Conservation (phyloP, 192 early-diverging fungal species). For the Phycomyces blakesleeanus region DNA sequence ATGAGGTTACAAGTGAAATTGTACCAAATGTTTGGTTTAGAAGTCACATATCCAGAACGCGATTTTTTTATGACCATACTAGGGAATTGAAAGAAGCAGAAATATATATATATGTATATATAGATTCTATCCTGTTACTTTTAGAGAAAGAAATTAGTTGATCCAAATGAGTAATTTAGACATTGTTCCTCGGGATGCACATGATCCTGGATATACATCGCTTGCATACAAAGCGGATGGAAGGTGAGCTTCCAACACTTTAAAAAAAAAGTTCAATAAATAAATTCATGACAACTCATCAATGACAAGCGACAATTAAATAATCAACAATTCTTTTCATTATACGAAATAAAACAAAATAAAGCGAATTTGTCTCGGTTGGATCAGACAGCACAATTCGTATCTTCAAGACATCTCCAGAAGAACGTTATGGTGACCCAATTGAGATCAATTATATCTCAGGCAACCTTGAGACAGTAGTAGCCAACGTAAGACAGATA, state of each 20-base stretch:
- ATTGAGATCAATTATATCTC: not conserved
- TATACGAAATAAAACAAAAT: not conserved
- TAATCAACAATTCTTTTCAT: not conserved
- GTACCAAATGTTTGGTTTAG: too few relatives aligned
- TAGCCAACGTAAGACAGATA: not conserved
- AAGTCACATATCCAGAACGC: too few relatives aligned
- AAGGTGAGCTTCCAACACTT: not conserved
- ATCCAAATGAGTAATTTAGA: not conserved
- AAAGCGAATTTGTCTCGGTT: not conserved
- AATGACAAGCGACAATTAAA: too few relatives aligned
- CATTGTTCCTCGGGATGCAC: not conserved
- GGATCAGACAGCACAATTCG: not conserved
- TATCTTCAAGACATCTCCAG: not conserved
- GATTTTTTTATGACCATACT: too few relatives aligned
- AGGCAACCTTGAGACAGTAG: not conserved
- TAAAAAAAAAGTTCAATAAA: too few relatives aligned
- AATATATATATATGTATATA: too few relatives aligned
- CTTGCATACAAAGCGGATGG: not conserved
- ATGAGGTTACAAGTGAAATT: too few relatives aligned
- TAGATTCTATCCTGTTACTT: too few relatives aligned
- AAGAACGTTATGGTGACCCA: not conserved
- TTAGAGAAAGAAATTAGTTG: too few relatives aligned
- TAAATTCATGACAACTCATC: too few relatives aligned
- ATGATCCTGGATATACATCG: not conserved
- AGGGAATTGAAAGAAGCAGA: too few relatives aligned